A percentile compares a stretch with the other conserved stretches of the same genome.
These are phyloP conservation scores for Ceratocystis destructans DNA, from an alignment of 2,329 filamentous ascomycete species.

Conservation along the genomic window DNA sequence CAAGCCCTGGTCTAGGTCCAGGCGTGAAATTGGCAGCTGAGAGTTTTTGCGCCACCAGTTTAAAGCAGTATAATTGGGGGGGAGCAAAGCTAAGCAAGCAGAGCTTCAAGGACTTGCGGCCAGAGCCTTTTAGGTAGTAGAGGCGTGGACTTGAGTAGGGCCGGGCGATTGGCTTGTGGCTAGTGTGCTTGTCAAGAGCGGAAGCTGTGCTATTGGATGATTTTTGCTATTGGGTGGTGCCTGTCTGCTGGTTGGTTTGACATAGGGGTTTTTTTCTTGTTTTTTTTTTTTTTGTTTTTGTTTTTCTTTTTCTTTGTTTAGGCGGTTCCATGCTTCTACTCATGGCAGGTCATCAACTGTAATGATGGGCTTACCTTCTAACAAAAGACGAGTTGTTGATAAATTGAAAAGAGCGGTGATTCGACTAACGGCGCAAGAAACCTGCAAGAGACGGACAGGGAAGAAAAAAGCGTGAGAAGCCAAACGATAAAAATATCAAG, in stretches of 20 bases:
- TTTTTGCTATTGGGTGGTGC: too few relatives aligned
- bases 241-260: too few relatives aligned
- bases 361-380: background rate
- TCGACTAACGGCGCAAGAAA: background rate
- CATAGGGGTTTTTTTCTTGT: too few relatives aligned
- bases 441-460: background rate
- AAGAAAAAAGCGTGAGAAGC: background rate
- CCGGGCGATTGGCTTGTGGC: background rate
- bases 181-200: background rate
- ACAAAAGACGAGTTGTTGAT: background rate
- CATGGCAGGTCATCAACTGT: too few relatives aligned
- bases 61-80: background rate
- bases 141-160: too few relatives aligned
- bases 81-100: too few relatives aligned
- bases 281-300: too few relatives aligned
- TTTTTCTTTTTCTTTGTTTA: too few relatives aligned
- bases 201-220: too few relatives aligned
- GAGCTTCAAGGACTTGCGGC: too few relatives aligned
- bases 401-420: background rate
- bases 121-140: too few relatives aligned
- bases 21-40: constrained; percentile 7
- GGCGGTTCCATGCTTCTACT: too few relatives aligned
- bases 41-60: background rate
- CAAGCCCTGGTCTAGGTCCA: background rate
- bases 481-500: background rate